A percentile compares a stretch with the other conserved stretches of the same genome.
Evolutionary conservation across 2,329 filamentous ascomycete genomes (phyloP).

Genomic region (Ophiosphaerella herpotricha): DNA sequence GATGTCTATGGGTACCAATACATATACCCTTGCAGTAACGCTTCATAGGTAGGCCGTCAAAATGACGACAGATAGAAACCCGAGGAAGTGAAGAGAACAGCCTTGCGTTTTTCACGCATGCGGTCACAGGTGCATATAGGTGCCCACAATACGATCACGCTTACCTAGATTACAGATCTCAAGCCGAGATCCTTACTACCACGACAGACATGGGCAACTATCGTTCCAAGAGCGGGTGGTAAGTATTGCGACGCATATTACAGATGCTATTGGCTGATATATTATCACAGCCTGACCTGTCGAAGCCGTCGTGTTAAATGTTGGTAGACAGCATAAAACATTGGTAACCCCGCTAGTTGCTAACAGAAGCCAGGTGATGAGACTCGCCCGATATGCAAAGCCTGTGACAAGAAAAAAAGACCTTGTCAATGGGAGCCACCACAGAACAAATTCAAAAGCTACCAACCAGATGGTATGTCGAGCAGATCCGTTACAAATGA

Average conservation of each 20-base stretch:
- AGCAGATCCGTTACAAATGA: constrained; percentile 13
- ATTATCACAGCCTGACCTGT: constrained; percentile 30
- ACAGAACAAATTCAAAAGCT: constrained; percentile 32
- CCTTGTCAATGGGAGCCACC: constrained; percentile 37
- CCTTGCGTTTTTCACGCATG: neutral
- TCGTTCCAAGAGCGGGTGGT: constrained; percentile 41
- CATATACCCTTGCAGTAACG: too few relatives aligned
- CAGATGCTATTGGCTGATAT: constrained; percentile 5
- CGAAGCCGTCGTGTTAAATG: constrained; percentile 40
- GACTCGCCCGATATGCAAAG: constrained; percentile 31
- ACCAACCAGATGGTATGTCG: constrained; percentile 26
- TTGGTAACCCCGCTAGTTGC: constrained; percentile 3
- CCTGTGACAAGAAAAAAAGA: constrained; percentile 39
- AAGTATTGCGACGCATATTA: constrained; percentile 9
- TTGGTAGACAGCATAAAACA: constrained; percentile 7
- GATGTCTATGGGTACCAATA: too few relatives aligned
- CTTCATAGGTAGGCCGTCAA: neutral
- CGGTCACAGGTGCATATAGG: neutral
- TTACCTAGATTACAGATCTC: constrained; percentile 2
- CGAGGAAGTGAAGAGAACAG: neutral
- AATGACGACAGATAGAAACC: constrained; percentile 3
- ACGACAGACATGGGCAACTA: constrained; percentile 30
- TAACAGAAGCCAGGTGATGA: constrained; percentile 31
- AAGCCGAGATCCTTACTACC: constrained; percentile 9
- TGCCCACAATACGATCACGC: neutral